Conservation (phyloP, 2,329 filamentous ascomycete genomes). For the Thielaviopsis euricoi region DNA sequence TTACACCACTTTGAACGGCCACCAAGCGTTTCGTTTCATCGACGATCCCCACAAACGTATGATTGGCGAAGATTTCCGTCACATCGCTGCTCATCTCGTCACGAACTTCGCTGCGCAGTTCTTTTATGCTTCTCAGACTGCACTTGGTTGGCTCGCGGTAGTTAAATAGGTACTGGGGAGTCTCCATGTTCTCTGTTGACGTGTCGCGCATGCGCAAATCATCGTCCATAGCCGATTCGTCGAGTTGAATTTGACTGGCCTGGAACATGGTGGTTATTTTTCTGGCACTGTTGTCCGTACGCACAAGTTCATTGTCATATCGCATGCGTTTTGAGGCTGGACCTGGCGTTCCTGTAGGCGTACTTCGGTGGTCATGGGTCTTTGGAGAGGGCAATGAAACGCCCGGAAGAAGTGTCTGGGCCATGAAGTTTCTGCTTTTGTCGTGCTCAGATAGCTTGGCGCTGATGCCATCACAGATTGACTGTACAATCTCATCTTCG, state of each 20-base stretch:
- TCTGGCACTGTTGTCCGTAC: conserved; percentile 72
- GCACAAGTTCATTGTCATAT: conserved; percentile 60
- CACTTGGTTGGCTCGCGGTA: conserved; percentile 55
- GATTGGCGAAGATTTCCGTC: conserved; percentile 71
- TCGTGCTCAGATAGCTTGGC: conserved; percentile 71
- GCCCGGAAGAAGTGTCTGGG: conserved; percentile 73
- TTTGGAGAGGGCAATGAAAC: conserved; percentile 21
- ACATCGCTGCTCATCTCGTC: conserved; percentile 69
- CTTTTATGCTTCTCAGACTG: conserved; percentile 69
- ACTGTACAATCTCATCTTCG: conserved; percentile 86
- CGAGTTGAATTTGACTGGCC: conserved; percentile 19
- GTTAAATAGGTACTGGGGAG: conserved; percentile 48
- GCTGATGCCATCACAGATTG: conserved; percentile 66
- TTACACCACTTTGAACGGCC: conserved; percentile 86
- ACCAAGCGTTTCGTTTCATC: conserved; percentile 74
- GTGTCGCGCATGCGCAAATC: conserved; percentile 20
- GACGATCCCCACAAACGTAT: conserved; percentile 87
- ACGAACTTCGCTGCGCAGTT: conserved; percentile 65
- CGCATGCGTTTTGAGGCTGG: conserved; percentile 23
- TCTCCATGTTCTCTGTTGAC: conserved; percentile 28
- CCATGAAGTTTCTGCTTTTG: conserved; percentile 84
- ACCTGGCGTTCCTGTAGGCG: conserved; percentile 19
- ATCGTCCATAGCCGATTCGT: conserved; percentile 13
- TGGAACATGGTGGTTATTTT: conserved; percentile 96
- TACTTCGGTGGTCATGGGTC: conserved; percentile 15